These are phyloP conservation scores for Ceratobasidium theobromae DNA, from an alignment of 1,284 basidiomycete species.

Conservation along the genomic window DNA sequence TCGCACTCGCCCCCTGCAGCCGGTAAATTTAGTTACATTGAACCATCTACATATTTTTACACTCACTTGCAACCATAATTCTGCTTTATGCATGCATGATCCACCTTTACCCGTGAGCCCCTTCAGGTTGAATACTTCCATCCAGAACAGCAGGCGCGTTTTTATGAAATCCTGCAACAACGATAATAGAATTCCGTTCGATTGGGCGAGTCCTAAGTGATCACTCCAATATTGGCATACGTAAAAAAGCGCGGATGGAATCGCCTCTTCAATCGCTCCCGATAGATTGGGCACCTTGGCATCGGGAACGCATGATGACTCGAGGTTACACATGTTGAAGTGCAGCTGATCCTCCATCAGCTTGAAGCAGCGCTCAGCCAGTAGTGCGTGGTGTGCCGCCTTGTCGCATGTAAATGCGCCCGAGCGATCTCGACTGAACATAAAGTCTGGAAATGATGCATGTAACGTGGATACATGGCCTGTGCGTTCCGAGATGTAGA, in stretches of 20 bases:
- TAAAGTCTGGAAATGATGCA: slow-evolving; percentile 1
- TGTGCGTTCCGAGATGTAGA: not conserved
- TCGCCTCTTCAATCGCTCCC: not conserved
- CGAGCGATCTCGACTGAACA: not conserved
- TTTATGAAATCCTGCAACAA: not conserved
- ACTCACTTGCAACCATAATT: not conserved
- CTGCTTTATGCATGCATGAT: not conserved
- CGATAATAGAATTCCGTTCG: not conserved
- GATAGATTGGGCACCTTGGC: not conserved
- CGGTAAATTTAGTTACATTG: not conserved
- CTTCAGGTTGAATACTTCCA: slow-evolving; percentile 12
- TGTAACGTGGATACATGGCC: not conserved
- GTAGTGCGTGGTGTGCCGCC: not conserved
- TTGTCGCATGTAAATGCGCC: not conserved
- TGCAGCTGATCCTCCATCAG: not conserved
- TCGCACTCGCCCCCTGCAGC: too few relatives aligned
- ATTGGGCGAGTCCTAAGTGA: not conserved
- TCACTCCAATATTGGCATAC: slow-evolving; percentile 6
- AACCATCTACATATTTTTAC: not conserved
- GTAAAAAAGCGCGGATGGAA: not conserved
- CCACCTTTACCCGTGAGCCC: not conserved
- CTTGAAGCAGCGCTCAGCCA: not conserved
- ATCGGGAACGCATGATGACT: not conserved
- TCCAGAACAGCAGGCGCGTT: slow-evolving; percentile 4
- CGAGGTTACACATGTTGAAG: slow-evolving; percentile 14